Evolutionary conservation across 164 flowering plant genomes (phyloP).

Genomic region (Kingdonia uniflora): DNA sequence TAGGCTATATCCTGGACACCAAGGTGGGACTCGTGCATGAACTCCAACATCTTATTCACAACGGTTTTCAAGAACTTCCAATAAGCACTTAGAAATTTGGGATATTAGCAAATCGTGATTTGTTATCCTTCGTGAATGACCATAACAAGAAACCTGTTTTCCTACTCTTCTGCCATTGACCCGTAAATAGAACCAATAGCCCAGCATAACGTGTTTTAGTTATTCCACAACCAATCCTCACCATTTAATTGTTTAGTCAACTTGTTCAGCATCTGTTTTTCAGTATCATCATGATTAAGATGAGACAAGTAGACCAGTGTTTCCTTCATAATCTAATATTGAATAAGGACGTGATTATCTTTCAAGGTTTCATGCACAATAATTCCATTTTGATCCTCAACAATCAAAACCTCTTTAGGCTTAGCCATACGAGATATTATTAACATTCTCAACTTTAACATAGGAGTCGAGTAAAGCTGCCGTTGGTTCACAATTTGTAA

Average conservation of each 20-base stretch:
- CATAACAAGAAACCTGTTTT: constrained; percentile 94
- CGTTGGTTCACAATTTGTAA: constrained; percentile 60
- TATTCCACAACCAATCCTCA: constrained; percentile 99
- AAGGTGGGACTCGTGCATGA: constrained; percentile 99
- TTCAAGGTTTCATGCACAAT: too few relatives aligned
- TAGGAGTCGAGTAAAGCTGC: constrained; percentile 67
- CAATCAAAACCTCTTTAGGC: constrained; percentile 96
- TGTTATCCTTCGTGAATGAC: constrained; percentile 99
- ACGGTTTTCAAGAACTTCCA: constrained; percentile 99
- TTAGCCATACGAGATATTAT: too few relatives aligned
- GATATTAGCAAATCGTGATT: constrained; percentile 99
- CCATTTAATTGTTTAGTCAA: too few relatives aligned
- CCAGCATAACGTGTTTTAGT: too few relatives aligned
- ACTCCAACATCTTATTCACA: constrained; percentile 95
- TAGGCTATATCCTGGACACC: too few relatives aligned
- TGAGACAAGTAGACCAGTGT: too few relatives aligned
- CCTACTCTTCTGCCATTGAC: constrained; percentile 99
- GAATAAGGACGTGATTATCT: constrained; percentile 98
- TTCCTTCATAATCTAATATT: constrained; percentile 93
- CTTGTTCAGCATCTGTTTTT: too few relatives aligned
- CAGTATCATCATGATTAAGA: too few relatives aligned
- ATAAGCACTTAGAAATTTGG: constrained; percentile 89
- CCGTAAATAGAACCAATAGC: too few relatives aligned
- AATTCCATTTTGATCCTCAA: constrained; percentile 99
- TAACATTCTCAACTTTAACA: too few relatives aligned